phyloP scores from a whole-genome alignment of 1,139 yeast species.

The Geotrichum bryndzae region DNA sequence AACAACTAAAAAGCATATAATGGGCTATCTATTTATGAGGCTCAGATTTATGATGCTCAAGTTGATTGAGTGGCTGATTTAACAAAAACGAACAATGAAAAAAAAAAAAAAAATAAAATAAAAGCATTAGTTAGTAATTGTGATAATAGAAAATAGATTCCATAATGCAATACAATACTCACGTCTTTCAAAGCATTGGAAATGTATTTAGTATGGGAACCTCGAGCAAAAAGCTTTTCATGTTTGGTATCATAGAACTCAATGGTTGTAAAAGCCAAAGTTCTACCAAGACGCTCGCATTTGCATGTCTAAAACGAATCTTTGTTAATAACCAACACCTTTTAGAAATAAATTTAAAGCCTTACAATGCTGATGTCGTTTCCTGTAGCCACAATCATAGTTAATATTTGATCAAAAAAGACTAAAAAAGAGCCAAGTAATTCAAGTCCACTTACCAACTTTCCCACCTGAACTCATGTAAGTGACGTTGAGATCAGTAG shows the following conservation, averaged over 20 bases:
- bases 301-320: constrained; percentile 27
- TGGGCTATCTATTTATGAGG: neutral
- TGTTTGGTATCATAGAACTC: constrained; percentile 31
- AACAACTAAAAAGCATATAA: neutral
- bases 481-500: constrained; percentile 40
- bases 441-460: constrained; percentile 27
- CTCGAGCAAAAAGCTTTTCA: constrained; percentile 37
- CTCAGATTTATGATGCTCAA: constrained; percentile 6
- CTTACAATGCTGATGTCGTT: constrained; percentile 26
- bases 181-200: constrained; percentile 36
- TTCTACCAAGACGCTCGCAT: constrained; percentile 37
- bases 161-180: constrained; percentile 23
- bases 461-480: constrained; percentile 40
- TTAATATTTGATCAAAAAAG: neutral
- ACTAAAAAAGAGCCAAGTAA: constrained; percentile 4
- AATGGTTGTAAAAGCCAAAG: constrained; percentile 40
- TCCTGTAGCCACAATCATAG: constrained; percentile 15
- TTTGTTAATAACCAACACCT: neutral
- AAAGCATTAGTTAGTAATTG: neutral
- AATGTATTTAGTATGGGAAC: constrained; percentile 42
- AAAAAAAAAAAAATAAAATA: neutral
- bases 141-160: neutral
- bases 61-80: constrained; percentile 10
- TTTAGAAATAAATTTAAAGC: neutral
- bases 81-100: neutral